Evolutionary conservation across 1,139 yeast species (phyloP), one percentile per base, ranked within the genome.

Genomic region (Pichia sp.): DNA sequence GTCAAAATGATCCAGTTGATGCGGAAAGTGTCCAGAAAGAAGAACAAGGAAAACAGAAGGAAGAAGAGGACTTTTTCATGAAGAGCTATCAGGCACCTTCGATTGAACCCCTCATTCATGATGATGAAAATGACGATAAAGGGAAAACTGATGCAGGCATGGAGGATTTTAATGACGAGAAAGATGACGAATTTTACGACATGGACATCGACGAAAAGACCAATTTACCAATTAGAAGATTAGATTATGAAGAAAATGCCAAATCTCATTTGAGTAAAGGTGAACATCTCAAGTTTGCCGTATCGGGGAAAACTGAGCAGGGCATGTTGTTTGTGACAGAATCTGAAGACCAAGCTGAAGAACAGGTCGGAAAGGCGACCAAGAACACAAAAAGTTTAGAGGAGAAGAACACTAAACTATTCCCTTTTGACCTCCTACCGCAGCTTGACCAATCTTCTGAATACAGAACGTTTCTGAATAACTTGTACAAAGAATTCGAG

Each of bases 201-300:
- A 55, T 63, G 23, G 74, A 68, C 16, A 60, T 69, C 9, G 79
- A 74, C 51, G 63, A 66, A 2, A 64, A 59, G 6, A 69, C 76
- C 2, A 70, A 71, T 43, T 72, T 70, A 21, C 69, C 72, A 3
- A 60, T 73, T 12, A 66, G 70, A 34, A 61, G 66, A 42, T 64
- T 73, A 26, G 67, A 68, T 3, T 70, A 67, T 25, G 70, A 69
- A 0, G 69, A 71, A 2, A 58, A 46, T 25, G 19, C 22, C 13
- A 46, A 41, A 28, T 44, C 54, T 5, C 30, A 46, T 13, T 26
- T 50, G 6, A 23, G 30, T 10, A 41, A 44, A 2, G 43, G 39
- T 18, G 50, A 48, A 8, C 53, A 46, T 23, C 18, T 48, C 3
- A 47, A 43, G 6, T 44, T 51, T 36, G 28, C 55, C 4, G 16